A percentile compares a stretch with the other conserved stretches of the same genome.
phyloP scores from a whole-genome alignment of 177 flowering plant species.

The Vitis hybrid region DNA sequence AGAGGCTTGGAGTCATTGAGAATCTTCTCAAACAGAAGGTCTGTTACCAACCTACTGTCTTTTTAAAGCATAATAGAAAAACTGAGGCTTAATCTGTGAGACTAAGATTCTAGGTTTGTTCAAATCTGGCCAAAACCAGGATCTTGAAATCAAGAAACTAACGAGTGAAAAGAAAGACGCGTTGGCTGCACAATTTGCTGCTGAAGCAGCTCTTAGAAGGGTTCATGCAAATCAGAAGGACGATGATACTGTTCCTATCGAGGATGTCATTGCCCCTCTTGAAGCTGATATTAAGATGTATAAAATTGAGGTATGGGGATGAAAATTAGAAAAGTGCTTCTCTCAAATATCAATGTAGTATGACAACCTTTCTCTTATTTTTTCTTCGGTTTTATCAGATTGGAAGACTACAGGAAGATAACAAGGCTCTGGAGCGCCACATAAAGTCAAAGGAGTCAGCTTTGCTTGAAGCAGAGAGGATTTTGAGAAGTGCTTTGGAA shows the following conservation, averaged over 20 bases:
- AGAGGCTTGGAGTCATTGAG: conserved; percentile 55
- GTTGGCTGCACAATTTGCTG: conserved; percentile 89
- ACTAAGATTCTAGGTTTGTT: not conserved
- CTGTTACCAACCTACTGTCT: not conserved
- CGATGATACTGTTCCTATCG: conserved; percentile 56
- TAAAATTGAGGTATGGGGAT: conserved; percentile 60
- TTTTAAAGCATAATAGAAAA: not conserved
- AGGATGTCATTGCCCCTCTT: conserved; percentile 78
- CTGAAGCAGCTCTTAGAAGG: conserved; percentile 90
- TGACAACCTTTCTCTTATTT: not conserved
- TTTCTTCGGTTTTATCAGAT: conserved; percentile 40
- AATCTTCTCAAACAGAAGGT: conserved; percentile 77
- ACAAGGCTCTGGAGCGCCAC: conserved; percentile 75
- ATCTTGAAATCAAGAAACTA: conserved; percentile 78
- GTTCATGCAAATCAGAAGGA: conserved; percentile 76
- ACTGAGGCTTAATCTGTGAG: not conserved
- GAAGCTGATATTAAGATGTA: conserved; percentile 80
- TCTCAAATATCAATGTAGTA: not conserved
- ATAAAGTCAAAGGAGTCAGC: conserved; percentile 86
- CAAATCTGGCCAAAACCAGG: conserved; percentile 40
- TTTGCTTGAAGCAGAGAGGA: conserved; percentile 84
- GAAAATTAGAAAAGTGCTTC: not conserved
- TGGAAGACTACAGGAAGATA: conserved; percentile 72
- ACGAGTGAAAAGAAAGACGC: conserved; percentile 75
- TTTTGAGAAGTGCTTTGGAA: conserved; percentile 81